Base-by-base conservation (phyloP, 805 yeast species). In the Myxozyma vanderwaltii region DNA sequence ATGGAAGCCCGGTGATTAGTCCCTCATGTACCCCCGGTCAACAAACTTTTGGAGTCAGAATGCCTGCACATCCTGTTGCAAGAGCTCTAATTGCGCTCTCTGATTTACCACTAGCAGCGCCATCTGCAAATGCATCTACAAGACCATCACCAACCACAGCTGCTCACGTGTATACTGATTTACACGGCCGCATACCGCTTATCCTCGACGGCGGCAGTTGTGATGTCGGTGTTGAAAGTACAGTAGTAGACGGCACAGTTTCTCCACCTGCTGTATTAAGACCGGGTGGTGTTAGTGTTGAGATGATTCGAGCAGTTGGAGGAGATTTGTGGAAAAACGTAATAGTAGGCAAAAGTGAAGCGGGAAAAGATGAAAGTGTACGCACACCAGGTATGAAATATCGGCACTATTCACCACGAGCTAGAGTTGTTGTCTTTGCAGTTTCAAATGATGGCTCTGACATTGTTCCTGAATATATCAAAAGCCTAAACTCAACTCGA, bases 351-450 rank as follows among this genome's bases (percentile, higher is more conserved):
- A 81, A 80, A 63, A 67, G 73, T 5, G 82, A 83, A 1, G 89
- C 89, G 4, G 70, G 70, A 2, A 76, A 70, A 4, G 73, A 74
- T 1, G 88, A 85, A 19, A 75, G 77, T 33, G 97, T 89, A 63
- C 81, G 88, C 67, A 94, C 99, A 0, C 99, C 99, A 0, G 99
- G 99, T 0, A 94, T 94, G 99, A 94, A 94, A 70, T 94, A 94
- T 71, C 85, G 88, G 66, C 99, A 94, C 72, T 94, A 94, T 72
- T 88, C 97, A 0, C 99, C 99, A 2, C 80, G 81, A 1, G 96
- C 97, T 0, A 83, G 81, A 59, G 98, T 94, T 2, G 76, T 87
- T 0, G 72, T 91, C 4, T 83, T 90, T 63, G 73, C 77, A 24
- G 79, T 82, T 26, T 76, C 82, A 49, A 77, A 76, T 0, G 77